Conservation (phyloP, 208 protist genomes). For the Trypanosoma vivax region DNA sequence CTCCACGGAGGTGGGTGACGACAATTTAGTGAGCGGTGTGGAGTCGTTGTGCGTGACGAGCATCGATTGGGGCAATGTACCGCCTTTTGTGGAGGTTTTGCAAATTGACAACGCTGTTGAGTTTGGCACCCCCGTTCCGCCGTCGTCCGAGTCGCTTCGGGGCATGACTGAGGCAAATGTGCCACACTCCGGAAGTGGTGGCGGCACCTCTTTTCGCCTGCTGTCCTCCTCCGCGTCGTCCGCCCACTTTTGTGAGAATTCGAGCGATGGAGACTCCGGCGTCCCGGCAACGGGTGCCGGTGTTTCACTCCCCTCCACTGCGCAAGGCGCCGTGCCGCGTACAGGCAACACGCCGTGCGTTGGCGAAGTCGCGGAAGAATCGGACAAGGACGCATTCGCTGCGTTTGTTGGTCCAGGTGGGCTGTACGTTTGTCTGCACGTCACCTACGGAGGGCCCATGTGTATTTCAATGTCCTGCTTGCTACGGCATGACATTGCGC, state of each 20-base stretch:
- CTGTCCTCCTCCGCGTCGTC: neutral
- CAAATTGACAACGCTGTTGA: conserved; percentile 50
- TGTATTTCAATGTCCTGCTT: conserved; percentile 37
- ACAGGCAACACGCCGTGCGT: neutral
- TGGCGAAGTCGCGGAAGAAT: neutral
- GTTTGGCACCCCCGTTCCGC: conserved; percentile 7
- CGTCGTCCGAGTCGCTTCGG: neutral
- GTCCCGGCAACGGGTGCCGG: neutral
- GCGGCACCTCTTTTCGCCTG: neutral
- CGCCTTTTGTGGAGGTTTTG: conserved; percentile 66
- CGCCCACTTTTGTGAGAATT: neutral
- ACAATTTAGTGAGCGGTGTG: conserved; percentile 3
- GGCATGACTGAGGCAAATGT: neutral
- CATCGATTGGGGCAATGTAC: conserved; percentile 63
- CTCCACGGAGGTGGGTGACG: neutral
- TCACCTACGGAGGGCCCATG: conserved; percentile 78
- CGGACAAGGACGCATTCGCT: conserved; percentile 26
- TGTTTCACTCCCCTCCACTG: neutral
- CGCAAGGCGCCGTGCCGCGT: neutral
- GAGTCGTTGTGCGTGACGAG: conserved; percentile 43
- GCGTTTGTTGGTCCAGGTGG: conserved; percentile 44
- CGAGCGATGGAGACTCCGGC: conserved; percentile 4
- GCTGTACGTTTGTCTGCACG: conserved; percentile 64
- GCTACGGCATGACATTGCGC: conserved; percentile 43
- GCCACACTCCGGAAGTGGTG: neutral